A percentile compares a stretch with the other conserved stretches of the same genome.
These are phyloP conservation scores for Thraustochytrium aureum DNA, from an alignment of 352 stramenopile genomes.

Conservation along the genomic window DNA sequence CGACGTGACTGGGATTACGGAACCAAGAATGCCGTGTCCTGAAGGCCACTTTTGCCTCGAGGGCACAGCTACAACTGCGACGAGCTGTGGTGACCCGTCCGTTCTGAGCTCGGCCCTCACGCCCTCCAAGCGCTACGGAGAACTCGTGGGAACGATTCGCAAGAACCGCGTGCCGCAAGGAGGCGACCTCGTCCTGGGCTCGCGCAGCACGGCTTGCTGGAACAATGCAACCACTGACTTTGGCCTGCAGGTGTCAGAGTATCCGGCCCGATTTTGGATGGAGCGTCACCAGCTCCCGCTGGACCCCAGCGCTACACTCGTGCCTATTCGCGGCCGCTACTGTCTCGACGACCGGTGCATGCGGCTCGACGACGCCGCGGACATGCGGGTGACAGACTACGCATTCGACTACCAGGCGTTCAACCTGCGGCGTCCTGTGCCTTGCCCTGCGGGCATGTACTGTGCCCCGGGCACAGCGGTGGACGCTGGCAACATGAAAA, in stretches of 20 bases:
- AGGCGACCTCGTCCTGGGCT: constrained; percentile 64
- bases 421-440: constrained; percentile 73
- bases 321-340: constrained; percentile 82
- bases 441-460: constrained; percentile 78
- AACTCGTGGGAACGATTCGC: constrained; percentile 60
- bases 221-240: constrained; percentile 93
- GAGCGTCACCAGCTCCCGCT: constrained; percentile 86
- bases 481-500: constrained; percentile 72
- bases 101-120: constrained; percentile 58
- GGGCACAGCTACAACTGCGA: constrained; percentile 89
- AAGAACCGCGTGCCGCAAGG: constrained; percentile 51
- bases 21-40: constrained; percentile 87
- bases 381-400: constrained; percentile 71
- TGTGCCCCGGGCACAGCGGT: constrained; percentile 81
- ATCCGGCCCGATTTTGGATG: constrained; percentile 85
- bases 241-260: constrained; percentile 80
- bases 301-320: constrained; percentile 66
- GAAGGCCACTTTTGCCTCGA: constrained; percentile 93
- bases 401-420: constrained; percentile 80
- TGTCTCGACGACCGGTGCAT: constrained; percentile 89
- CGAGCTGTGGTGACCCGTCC: constrained; percentile 70
- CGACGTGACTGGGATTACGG: constrained; percentile 86
- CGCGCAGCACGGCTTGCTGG: constrained; percentile 81
- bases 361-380: constrained; percentile 72
- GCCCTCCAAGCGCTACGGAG: constrained; percentile 60